Percentiles rank a stretch among this genome's conserved stretches.
Evolutionary conservation across 768 basidiomycete species (phyloP).

Genomic region (Antrodiella citrinella): DNA sequence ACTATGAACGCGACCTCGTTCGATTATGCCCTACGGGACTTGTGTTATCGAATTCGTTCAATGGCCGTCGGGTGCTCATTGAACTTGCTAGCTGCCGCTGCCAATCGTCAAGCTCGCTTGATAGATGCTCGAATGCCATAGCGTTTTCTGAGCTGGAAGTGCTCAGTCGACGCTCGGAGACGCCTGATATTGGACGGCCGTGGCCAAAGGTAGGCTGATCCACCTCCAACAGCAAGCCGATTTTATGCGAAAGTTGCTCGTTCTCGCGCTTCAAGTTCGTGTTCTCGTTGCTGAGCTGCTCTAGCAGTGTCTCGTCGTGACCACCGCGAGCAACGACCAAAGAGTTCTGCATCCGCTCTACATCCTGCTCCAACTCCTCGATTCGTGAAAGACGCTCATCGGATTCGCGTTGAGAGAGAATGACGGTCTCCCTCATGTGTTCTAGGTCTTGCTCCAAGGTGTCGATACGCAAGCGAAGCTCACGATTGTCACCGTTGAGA

Average conservation of each 20-base stretch:
- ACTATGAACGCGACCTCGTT: slow-evolving; percentile 46
- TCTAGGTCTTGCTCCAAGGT: slow-evolving; percentile 70
- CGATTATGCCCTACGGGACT: slow-evolving; percentile 47
- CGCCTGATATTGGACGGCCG: slow-evolving; percentile 50
- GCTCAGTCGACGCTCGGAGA: slow-evolving; percentile 52
- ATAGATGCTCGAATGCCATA: slow-evolving; percentile 67
- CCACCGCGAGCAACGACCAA: slow-evolving; percentile 69
- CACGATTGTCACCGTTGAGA: slow-evolving; percentile 66
- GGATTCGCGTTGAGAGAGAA: slow-evolving; percentile 68
- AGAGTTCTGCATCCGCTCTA: slow-evolving; percentile 67
- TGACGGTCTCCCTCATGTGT: slow-evolving; percentile 57
- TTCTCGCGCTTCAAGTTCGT: slow-evolving; percentile 74
- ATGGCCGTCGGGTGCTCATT: slow-evolving; percentile 62
- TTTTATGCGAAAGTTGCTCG: slow-evolving; percentile 86
- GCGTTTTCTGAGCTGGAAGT: slow-evolving; percentile 80
- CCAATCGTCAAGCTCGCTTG: slow-evolving; percentile 81
- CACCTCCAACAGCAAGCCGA: slow-evolving; percentile 79
- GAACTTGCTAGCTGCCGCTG: slow-evolving; percentile 76
- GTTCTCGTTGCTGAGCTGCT: slow-evolving; percentile 81
- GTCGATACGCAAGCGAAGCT: slow-evolving; percentile 65
- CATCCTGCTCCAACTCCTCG: slow-evolving; percentile 74
- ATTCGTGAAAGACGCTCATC: slow-evolving; percentile 70
- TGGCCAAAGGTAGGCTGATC: slow-evolving; percentile 68
- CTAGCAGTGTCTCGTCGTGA: slow-evolving; percentile 67
- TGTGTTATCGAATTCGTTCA: slow-evolving; percentile 68